Evolutionary conservation across 345 rosid genomes (phyloP).

Genomic region (Brassica cretica): DNA sequence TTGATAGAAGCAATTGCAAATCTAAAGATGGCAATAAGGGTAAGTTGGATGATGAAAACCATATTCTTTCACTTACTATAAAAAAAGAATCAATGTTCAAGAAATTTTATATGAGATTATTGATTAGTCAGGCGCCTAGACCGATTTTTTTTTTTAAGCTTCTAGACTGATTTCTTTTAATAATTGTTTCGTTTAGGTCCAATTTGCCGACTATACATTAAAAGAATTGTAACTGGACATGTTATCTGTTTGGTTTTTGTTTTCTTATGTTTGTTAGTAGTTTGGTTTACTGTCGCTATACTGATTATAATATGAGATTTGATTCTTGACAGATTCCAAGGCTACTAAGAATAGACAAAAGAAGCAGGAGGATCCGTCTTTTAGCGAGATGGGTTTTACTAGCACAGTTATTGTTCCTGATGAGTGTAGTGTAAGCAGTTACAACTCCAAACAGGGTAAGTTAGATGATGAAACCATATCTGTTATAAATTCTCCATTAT

Average conservation of each 20-base stretch:
- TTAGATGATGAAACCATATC: background rate
- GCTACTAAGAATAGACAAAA: constrained; percentile 39
- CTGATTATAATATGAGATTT: background rate
- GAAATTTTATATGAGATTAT: no score
- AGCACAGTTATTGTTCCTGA: constrained; percentile 61
- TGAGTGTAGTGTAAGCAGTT: constrained; percentile 44
- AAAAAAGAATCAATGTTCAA: no score
- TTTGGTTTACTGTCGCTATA: background rate
- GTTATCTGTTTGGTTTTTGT: no score
- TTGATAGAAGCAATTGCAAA: constrained; percentile 33
- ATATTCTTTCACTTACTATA: no score
- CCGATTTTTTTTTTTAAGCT: no score
- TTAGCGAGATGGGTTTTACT: constrained; percentile 45
- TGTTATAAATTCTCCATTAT: background rate
- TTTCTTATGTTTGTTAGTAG: background rate
- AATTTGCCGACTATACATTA: no score
- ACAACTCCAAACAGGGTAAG: background rate
- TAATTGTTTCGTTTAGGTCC: no score
- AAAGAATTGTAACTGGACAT: no score
- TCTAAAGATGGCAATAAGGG: constrained; percentile 41
- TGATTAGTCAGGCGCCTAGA: no score
- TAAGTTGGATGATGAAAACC: constrained; percentile 19
- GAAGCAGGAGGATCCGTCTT: constrained; percentile 30
- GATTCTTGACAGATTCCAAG: constrained; percentile 50
- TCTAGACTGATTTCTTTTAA: no score